A percentile compares a stretch with the other conserved stretches of the same genome.
Conservation (phyloP, 352 stramenopile species). For the Hyphochytrium catenoides region DNA sequence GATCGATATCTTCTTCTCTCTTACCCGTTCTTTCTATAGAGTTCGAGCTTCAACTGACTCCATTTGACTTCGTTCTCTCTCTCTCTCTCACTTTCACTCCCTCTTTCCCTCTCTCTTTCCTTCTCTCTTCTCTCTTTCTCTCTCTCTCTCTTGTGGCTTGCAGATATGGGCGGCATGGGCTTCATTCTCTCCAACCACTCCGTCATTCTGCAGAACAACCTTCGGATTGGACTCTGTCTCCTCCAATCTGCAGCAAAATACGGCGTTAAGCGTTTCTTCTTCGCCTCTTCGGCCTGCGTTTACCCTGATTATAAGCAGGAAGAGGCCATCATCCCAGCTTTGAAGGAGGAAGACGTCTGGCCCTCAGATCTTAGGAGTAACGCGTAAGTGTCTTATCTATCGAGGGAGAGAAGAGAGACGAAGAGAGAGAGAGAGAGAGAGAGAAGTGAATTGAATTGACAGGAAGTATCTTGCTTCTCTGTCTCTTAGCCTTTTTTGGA, state of each 20-base stretch:
- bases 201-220: constrained; percentile 73
- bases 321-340: constrained; percentile 50
- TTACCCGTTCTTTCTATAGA: too few relatives aligned
- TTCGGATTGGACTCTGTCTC: constrained; percentile 69
- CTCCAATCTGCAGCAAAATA: constrained; percentile 43
- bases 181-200: constrained; percentile 73
- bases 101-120: constrained; percentile 3
- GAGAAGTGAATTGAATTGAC: too few relatives aligned
- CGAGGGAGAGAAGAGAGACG: too few relatives aligned
- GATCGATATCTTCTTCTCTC: too few relatives aligned
- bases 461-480: too few relatives aligned
- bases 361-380: too few relatives aligned
- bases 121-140: constrained; percentile 24
- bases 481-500: too few relatives aligned
- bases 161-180: constrained; percentile 75
- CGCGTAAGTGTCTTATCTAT: too few relatives aligned
- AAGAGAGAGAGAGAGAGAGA: too few relatives aligned
- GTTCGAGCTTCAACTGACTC: too few relatives aligned
- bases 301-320: constrained; percentile 73
- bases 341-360: constrained; percentile 64
- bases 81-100: not conserved
- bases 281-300: constrained; percentile 52
- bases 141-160: constrained; percentile 69
- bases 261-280: constrained; percentile 54
- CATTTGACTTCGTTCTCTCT: not conserved